Evolutionary conservation across 495 filamentous ascomycete genomes (phyloP), one percentile per base, ranked within the genome.

Genomic region (Rhypophila decipiens): DNA sequence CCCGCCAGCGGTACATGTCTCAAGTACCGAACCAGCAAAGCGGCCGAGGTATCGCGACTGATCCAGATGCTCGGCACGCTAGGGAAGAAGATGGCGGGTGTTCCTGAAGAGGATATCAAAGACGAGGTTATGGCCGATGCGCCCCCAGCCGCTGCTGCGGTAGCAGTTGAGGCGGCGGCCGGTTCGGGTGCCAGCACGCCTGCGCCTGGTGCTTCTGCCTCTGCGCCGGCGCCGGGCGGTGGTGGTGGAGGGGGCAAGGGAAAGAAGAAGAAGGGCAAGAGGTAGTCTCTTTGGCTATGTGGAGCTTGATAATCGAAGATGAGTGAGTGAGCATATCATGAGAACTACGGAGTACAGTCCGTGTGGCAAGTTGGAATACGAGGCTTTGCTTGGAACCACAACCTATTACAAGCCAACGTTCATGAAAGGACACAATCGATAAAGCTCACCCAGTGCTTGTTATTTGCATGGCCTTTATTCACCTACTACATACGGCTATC

Each of bases 1-100:
- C 87, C 93, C 0, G 66, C 65, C 22, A 83, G 84, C 11, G 93
- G 93, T 52, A 78, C 80, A 39, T 82, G 84, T 45, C 78, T 98
- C 27, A 95, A 96, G 67, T 98, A 96, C 70, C 77, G 78, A 59
- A 95, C 93, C 15, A 81, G 85, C 64, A 95, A 94, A 58, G 84
- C 83, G n/a, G 87, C 87, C 15, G 90, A 96, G 64, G 91, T 98
- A 3, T 79, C 82, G 2, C 71, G 93, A 27, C 64, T 97, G 61
- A 77, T 97, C 35, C 80, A 80, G 27, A 79, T 79, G 34, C 58
- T 97, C 51, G 87, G 86, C 2, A 72, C 76, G 47, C 60, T 91
- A 58, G 84, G 80, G 5, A 68, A 72, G 47, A 66, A 74, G 49
- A 87, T 90, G 73, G 79, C 78, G 10, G 81, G 72, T 34, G 59